Base-by-base conservation (phyloP, 768 basidiomycete species). In the Basidioascus undulatus region DNA sequence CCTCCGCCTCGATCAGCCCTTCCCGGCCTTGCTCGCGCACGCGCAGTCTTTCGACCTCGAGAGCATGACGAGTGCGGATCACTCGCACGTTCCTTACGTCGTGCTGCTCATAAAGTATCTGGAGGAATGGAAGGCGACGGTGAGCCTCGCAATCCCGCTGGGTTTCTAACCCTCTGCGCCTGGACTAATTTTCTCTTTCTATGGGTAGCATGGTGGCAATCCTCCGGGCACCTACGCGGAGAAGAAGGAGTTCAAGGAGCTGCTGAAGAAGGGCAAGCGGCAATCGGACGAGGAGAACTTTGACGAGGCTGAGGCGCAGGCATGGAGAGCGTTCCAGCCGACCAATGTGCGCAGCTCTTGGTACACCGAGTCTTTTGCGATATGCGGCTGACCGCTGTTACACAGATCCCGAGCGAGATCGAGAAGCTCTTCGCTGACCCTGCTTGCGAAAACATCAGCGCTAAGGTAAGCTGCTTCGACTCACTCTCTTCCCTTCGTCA, bases 231-330 rank as follows among this genome's bases (percentile, higher is more conserved):
- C 55, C 24, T 60, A 54, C 26, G 64, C 63, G 1, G 80, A 92
- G 49, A 72, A 76, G 51, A 66, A 74, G 45, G 71, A 67, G 23
- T 89, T 94, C 65, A 84, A 86, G 53, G 60, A 67, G 26, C 41
- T 40, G 3, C 60, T 96, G 33, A 58, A 63, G n/a, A 60, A 61
- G 1, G 69, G 74, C 64, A 72, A 74, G 51, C 53, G 67, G 43
- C 42, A 46, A 12, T 16, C 25, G 1, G 92, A 98, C 53, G 84
- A 96, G 54, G 92, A 98, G 63, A 98, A 96, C 59, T 86, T 86
- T 54, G 89, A 92, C 45, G 89, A 96, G 57, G 89, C 87, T 2
- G 69, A 77, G 51, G 66, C 76, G 6, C 80, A 92, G 54, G 81
- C 78, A 0, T 87, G 80, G 56, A 72, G 79, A 21, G 69, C 69